These are phyloP conservation scores for Geotrichum australiense DNA, from an alignment of 1,139 yeast species.

Conservation along the genomic window DNA sequence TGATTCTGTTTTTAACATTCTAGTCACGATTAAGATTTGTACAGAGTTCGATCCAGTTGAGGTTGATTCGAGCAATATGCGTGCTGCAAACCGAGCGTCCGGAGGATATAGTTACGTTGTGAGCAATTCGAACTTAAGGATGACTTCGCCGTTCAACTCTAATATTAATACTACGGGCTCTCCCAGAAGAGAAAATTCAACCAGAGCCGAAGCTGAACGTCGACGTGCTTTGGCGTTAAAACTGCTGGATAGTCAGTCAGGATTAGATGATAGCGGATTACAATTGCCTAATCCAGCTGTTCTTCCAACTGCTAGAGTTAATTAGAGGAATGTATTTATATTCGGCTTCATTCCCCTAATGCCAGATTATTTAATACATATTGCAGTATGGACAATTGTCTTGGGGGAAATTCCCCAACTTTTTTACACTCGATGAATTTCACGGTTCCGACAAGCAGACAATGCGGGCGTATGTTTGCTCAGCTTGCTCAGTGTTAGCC, in stretches of 20 bases:
- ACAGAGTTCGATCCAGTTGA: conserved; percentile 64
- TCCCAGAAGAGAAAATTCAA: conserved; percentile 4
- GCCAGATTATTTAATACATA: no score
- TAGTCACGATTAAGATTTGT: conserved; percentile 49
- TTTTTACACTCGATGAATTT: no score
- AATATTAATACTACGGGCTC: background rate
- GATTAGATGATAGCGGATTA: conserved; percentile 2
- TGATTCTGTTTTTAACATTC: conserved; percentile 45
- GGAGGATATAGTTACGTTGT: conserved; percentile 16
- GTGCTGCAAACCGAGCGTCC: conserved; percentile 38
- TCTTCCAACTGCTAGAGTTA: conserved; percentile 13
- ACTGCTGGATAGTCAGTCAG: conserved; percentile 46
- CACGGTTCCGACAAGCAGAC: no score
- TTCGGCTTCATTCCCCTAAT: no score
- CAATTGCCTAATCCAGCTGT: conserved; percentile 15
- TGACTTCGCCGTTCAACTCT: background rate
- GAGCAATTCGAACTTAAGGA: conserved; percentile 13
- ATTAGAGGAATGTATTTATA: no score
- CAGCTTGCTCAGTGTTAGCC: no score
- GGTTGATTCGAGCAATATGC: conserved; percentile 63
- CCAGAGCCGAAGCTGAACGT: conserved; percentile 59
- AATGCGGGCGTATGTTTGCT: no score
- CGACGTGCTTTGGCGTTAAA: conserved; percentile 80
- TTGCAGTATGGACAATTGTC: no score
- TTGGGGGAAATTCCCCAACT: no score